Percentiles rank a stretch among this genome's conserved stretches.
Conservation (phyloP, 2,329 filamentous ascomycete genomes). For the Cladophialophora psammophila region DNA sequence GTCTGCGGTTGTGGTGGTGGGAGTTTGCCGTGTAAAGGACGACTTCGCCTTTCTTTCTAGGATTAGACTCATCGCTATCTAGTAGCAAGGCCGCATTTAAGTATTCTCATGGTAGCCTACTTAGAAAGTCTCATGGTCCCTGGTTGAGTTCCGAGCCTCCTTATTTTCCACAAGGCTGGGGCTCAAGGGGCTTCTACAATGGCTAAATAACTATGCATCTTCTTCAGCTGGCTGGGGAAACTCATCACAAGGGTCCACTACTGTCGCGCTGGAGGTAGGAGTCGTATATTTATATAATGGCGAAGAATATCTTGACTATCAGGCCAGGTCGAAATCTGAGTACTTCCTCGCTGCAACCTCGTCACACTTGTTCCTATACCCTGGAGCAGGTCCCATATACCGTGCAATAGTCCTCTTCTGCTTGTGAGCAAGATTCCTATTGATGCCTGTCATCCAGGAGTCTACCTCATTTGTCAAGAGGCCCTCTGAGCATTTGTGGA, state of each 20-base stretch:
- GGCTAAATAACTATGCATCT: not conserved
- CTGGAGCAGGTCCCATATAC: constrained; percentile 56
- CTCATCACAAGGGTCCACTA: not conserved
- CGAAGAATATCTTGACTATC: not conserved
- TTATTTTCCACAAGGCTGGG: not conserved
- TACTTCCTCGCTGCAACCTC: not conserved
- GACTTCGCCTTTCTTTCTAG: too few relatives aligned
- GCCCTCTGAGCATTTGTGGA: constrained; percentile 55
- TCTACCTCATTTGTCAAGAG: constrained; percentile 51
- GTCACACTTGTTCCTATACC: constrained; percentile 43
- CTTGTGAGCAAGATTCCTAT: constrained; percentile 59
- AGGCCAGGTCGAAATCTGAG: not conserved
- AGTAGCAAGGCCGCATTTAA: too few relatives aligned
- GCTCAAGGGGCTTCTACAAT: not conserved
- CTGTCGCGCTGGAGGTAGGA: not conserved
- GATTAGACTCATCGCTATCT: too few relatives aligned
- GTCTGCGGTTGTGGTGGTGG: too few relatives aligned
- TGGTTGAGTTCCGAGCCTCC: too few relatives aligned
- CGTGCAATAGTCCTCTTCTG: constrained; percentile 56
- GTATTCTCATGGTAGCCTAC: too few relatives aligned
- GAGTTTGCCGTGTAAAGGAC: too few relatives aligned
- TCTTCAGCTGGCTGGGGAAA: not conserved
- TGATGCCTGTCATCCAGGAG: constrained; percentile 65
- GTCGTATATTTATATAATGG: not conserved
- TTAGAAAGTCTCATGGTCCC: too few relatives aligned